Percentiles rank a stretch among this genome's conserved stretches.
phyloP scores from a whole-genome alignment of 75 land plant genomes.

The Azolla pinnata region DNA sequence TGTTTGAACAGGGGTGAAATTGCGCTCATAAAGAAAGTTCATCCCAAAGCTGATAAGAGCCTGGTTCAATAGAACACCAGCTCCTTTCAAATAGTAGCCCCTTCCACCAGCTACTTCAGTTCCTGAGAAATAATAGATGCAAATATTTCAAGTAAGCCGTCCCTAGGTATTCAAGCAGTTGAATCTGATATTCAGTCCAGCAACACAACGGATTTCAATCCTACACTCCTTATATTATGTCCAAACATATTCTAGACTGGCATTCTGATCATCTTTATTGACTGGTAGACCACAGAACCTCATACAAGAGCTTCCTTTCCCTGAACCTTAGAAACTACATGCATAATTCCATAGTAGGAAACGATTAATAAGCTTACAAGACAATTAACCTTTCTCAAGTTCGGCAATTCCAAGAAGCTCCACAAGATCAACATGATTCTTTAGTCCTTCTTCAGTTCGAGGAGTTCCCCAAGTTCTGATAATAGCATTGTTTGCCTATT shows the following conservation, averaged over 20 bases:
- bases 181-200: too few species aligned
- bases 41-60: slow-evolving; percentile 86
- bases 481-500: slow-evolving; percentile 72
- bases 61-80: slow-evolving; percentile 74
- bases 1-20: slow-evolving; percentile 53
- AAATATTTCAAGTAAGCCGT: too few species aligned
- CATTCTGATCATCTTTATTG: too few species aligned
- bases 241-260: too few species aligned
- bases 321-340: too few species aligned
- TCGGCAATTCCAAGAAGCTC: slow-evolving; percentile 77
- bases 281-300: too few species aligned
- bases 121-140: slow-evolving; percentile 31
- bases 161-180: too few species aligned
- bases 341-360: too few species aligned
- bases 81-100: slow-evolving; percentile 76
- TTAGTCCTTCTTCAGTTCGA: slow-evolving; percentile 39
- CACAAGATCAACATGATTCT: slow-evolving; percentile 90
- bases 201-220: too few species aligned
- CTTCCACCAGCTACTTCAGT: slow-evolving; percentile 88
- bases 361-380: neutral
- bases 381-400: slow-evolving; percentile 44
- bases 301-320: too few species aligned
- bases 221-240: too few species aligned
- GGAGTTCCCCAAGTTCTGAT: slow-evolving; percentile 62
- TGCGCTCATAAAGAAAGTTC: slow-evolving; percentile 53